Evolutionary conservation across 2,329 filamentous ascomycete species (phyloP), one percentile per base, ranked within the genome.

Genomic region (Botrytis porri): DNA sequence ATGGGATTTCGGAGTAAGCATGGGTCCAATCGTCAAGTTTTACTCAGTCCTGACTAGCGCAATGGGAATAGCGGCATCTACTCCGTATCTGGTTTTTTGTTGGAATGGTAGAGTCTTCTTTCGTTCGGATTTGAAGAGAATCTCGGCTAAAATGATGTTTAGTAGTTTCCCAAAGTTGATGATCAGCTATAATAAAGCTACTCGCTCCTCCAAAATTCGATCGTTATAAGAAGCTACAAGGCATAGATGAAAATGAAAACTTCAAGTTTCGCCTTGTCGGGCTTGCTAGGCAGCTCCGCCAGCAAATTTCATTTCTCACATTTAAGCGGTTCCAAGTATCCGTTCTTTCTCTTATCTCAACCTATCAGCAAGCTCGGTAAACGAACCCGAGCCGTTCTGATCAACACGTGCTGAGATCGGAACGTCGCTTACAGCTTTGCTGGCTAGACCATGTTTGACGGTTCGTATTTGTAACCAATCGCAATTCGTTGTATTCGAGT

Each of bases 291-390:
- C 22, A 66, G 32, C 32, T n/a, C 32, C 12, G 45, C 32, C 63
- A 63, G 61, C 61, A 41, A 63, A 41, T 63, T 63, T 65, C 43
- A 65, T 48, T 65, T n/a, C 29, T 65, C 39, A 43, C 41, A 14
- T n/a, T 18, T 32, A 18, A 64, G 18, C 39, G 39, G 39, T 32
- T 65, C 12, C 41, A 65, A 39, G 45, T 39, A 66, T 66, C 41
- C 63, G 22, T n/a, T n/a, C 8, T 29, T 51, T 66, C 43, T 66
- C 63, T 51, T 66, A 66, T 37, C 32, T 20, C 14, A 16, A 37
- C 63, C 63, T 51, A 66, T 54, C 35, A 66, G 8, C 22, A 66
- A 29, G 14, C 32, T 39, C 16, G n/a, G 14, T 54, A 66, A 54
- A 22, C 62, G 62, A 64, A 45, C 5, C 64, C 64, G 64, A 66